A percentile compares a stretch with the other conserved stretches of the same genome.
These are phyloP conservation scores for Elongisporangium undulatum DNA, from an alignment of 352 stramenopile genomes.

Conservation along the genomic window DNA sequence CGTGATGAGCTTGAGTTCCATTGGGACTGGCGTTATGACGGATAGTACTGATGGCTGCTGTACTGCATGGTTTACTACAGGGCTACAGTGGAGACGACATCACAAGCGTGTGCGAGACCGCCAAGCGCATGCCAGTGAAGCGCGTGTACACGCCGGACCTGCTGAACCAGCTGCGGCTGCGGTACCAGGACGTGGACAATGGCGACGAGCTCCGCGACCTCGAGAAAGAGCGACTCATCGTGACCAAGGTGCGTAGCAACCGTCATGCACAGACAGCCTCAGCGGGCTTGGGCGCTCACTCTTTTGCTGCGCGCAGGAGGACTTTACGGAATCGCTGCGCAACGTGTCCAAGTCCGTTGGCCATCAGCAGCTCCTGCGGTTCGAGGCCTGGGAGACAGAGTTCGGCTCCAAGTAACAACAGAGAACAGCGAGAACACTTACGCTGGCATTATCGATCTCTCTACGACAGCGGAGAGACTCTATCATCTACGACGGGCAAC, in stretches of 20 bases:
- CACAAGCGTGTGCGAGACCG: slow-evolving; percentile 54
- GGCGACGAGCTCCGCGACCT: slow-evolving; percentile 32
- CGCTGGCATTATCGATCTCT: neutral
- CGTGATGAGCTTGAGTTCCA: slow-evolving; percentile 10
- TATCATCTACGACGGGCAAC: neutral
- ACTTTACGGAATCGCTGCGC: slow-evolving; percentile 60
- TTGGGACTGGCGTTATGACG: neutral
- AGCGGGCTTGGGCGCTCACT: neutral
- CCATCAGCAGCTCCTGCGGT: slow-evolving; percentile 66
- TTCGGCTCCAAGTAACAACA: slow-evolving; percentile 77
- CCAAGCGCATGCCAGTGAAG: slow-evolving; percentile 82
- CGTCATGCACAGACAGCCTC: too few species aligned
- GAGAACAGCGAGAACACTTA: neutral
- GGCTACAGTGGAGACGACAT: slow-evolving; percentile 60
- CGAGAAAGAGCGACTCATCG: slow-evolving; percentile 49
- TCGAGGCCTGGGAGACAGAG: slow-evolving; percentile 71
- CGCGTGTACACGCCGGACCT: slow-evolving; percentile 69
- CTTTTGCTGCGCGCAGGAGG: slow-evolving; percentile 16
- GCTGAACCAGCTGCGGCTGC: slow-evolving; percentile 39
- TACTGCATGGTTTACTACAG: slow-evolving; percentile 6
- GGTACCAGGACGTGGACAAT: slow-evolving; percentile 35
- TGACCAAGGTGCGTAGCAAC: slow-evolving; percentile 40
- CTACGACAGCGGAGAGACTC: neutral
- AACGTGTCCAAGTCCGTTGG: slow-evolving; percentile 85
- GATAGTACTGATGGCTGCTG: neutral